Evolutionary conservation across 2,329 filamentous ascomycete genomes (phyloP).

Genomic region (Furcasterigmium sp.): DNA sequence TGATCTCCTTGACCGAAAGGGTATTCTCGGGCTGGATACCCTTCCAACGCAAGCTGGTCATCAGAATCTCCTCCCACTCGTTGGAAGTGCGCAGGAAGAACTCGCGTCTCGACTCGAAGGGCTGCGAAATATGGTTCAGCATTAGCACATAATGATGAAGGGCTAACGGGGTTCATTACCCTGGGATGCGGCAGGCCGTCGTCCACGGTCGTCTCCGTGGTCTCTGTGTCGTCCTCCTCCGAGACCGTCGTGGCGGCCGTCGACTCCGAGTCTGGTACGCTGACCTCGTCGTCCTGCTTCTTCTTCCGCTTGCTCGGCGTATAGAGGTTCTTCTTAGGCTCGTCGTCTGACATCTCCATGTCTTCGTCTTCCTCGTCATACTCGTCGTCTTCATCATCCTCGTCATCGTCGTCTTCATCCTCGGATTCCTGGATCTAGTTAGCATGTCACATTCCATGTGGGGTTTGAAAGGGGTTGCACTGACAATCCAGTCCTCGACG

Average conservation of each 20-base stretch:
- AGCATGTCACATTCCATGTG: too few relatives aligned
- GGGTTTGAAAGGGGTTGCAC: too few relatives aligned
- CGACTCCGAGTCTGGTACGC: conserved; percentile 16
- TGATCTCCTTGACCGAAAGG: conserved; percentile 82
- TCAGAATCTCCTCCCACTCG: conserved; percentile 84
- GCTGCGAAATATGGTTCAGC: conserved; percentile 39
- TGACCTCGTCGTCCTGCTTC: conserved; percentile 39
- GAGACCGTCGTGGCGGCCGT: conserved; percentile 20
- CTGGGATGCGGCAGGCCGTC: conserved; percentile 71
- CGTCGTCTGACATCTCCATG: conserved; percentile 42
- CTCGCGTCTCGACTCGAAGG: conserved; percentile 85
- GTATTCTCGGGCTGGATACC: conserved; percentile 57
- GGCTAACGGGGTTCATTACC: conserved; percentile 25
- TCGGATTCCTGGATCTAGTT: conserved; percentile 43
- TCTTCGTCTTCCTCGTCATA: conserved; percentile 47
- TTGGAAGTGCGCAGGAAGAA: conserved; percentile 86
- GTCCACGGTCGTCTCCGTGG: conserved; percentile 50
- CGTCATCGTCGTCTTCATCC: conserved; percentile 54
- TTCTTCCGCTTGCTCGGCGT: conserved; percentile 54
- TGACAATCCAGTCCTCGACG: conserved; percentile 74
- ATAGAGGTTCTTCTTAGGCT: conserved; percentile 33
- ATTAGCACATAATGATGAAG: not conserved
- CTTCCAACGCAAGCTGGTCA: conserved; percentile 68
- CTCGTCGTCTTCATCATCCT: conserved; percentile 49
- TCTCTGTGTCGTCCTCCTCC: conserved; percentile 42